Evolutionary conservation across 1,284 basidiomycete species (phyloP), one percentile per base, ranked within the genome.

Genomic region (Puccinia horiana): DNA sequence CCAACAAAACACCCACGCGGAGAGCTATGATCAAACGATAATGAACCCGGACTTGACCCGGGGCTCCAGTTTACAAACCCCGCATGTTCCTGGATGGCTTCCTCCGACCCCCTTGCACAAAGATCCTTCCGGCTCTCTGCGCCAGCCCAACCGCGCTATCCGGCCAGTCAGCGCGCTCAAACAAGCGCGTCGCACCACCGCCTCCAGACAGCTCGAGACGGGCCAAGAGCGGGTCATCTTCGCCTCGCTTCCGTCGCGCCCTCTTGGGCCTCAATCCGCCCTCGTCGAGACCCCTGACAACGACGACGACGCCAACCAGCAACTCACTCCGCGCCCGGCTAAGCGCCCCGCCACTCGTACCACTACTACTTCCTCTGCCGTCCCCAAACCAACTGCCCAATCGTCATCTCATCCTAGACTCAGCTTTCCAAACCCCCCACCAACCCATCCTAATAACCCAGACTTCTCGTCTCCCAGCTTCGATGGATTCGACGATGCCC

Each of bases 401-500:
- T 29, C n/a, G 16, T 37, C 58, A 5, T 23, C 37, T 2, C 37
- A n/a, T 20, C 9, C 35, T n/a, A 40, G 29, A 58, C n/a, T n/a
- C 9, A 58, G 9, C 26, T 14, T 3, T 16, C 4, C 26, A 3
- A n/a, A 4, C 29, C 20, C 37, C 12, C 20, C 18, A 40, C 3
- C 63, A 58, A 58, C 56, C 20, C 52, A n/a, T 58, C 56, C 29
- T n/a, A 18, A 37, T 18, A 14, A 35, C 70, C 29, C 26, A 9
- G 47, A 32, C 47, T 73, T 73, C 49, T 54, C 47, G 18, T 29
- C 47, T 0, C 70, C 70, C 29, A 73, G 70, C 49, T 73, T 73
- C 42, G 70, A 52, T 8, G 70, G 70, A 18, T 73, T 73, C 49
- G 42, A 52, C n/a, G 23, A 67, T 18, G 16, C 16, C n/a, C 26